These are phyloP conservation scores for Tubosaeta sp. DNA, from an alignment of 768 basidiomycete genomes.

Conservation along the genomic window DNA sequence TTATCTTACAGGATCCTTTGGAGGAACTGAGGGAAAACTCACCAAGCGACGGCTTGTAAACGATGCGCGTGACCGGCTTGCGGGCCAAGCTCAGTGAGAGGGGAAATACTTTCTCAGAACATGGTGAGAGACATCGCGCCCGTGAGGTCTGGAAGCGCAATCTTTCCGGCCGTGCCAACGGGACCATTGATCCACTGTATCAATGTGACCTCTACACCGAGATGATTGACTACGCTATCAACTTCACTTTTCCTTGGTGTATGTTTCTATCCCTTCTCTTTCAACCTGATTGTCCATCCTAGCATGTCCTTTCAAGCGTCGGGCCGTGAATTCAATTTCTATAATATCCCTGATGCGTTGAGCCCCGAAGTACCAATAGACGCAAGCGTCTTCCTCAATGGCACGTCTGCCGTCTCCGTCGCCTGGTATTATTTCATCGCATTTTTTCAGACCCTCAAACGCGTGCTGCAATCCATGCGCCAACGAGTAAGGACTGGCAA, in stretches of 20 bases:
- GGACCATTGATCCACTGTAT: conserved; percentile 57
- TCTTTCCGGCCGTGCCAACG: conserved; percentile 47
- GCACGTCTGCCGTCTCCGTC: conserved; percentile 42
- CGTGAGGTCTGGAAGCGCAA: conserved; percentile 40
- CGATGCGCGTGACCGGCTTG: conserved; percentile 7
- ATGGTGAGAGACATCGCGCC: conserved; percentile 17
- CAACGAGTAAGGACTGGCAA: conserved; percentile 52
- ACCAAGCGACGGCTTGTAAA: conserved; percentile 10
- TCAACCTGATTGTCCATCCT: conserved; percentile 1
- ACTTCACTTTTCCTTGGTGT: conserved; percentile 64
- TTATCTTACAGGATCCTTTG: background rate
- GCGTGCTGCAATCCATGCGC: conserved; percentile 61
- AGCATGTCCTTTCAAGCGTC: background rate
- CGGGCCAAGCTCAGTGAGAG: conserved; percentile 7
- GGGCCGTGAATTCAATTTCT: conserved; percentile 1
- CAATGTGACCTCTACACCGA: conserved; percentile 57
- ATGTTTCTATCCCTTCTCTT: conserved; percentile 15
- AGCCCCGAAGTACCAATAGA: conserved; percentile 46
- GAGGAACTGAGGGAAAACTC: conserved; percentile 1
- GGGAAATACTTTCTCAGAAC: conserved; percentile 16
- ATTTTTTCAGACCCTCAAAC: conserved; percentile 41
- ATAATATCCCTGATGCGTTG: conserved; percentile 9
- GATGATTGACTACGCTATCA: conserved; percentile 65
- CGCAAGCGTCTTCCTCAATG: conserved; percentile 53
- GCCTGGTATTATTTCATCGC: conserved; percentile 39